Conservation (phyloP, 2,329 filamentous ascomycete genomes). For the Trichoderma pleuroti region DNA sequence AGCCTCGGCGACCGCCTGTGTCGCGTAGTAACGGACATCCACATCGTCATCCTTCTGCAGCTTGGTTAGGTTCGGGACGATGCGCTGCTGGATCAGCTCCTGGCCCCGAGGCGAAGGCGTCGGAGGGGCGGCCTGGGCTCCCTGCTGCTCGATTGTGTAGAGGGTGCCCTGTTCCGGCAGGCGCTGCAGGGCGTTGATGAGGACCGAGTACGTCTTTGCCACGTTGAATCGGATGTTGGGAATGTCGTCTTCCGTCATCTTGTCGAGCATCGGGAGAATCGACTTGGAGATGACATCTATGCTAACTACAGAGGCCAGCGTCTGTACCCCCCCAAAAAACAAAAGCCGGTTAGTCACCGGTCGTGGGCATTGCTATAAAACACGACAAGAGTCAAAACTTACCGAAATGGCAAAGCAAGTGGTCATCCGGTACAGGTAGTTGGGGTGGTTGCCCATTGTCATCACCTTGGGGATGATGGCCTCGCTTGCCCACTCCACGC, state of each 20-base stretch:
- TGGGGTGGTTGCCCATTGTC: constrained; percentile 96
- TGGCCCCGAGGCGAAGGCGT: constrained; percentile 67
- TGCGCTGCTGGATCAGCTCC: constrained; percentile 78
- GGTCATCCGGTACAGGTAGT: constrained; percentile 99
- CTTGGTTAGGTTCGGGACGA: constrained; percentile 89
- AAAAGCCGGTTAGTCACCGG: background rate
- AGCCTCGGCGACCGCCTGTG: constrained; percentile 70
- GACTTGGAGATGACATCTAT: constrained; percentile 89
- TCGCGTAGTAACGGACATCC: constrained; percentile 96
- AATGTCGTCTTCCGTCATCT: constrained; percentile 89
- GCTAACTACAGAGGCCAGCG: constrained; percentile 86
- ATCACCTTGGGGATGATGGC: constrained; percentile 98
- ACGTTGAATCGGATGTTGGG: constrained; percentile 99
- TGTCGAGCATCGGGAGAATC: constrained; percentile 93
- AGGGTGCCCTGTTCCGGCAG: constrained; percentile 86
- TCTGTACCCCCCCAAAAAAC: constrained; percentile 52
- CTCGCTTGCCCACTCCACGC: constrained; percentile 94
- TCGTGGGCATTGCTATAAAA: too few relatives aligned
- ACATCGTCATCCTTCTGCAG: constrained; percentile 96
- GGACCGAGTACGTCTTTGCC: constrained; percentile 89
- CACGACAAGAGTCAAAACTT: constrained; percentile 41
- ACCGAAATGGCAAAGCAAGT: constrained; percentile 99
- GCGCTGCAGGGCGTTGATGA: constrained; percentile 88
- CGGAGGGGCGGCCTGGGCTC: constrained; percentile 52
- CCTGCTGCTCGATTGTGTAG: constrained; percentile 77